These are phyloP conservation scores for Gamarada debralockiae DNA, from an alignment of 495 filamentous ascomycete species.

Conservation along the genomic window DNA sequence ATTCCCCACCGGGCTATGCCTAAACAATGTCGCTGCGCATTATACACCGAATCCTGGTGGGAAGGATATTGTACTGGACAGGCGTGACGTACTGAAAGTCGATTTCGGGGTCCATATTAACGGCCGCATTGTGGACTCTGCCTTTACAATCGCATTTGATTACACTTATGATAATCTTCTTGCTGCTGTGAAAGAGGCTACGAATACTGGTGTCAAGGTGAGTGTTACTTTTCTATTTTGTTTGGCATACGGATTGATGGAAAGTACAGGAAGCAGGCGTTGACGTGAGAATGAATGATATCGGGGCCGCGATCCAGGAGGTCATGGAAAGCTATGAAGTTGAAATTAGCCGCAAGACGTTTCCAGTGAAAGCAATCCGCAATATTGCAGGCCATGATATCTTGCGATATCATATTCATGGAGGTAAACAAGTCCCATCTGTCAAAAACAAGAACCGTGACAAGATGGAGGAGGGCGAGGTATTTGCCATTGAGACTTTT, in stretches of 20 bases:
- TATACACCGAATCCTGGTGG: conserved; percentile 85
- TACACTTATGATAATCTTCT: conserved; percentile 79
- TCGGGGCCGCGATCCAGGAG: conserved; percentile 76
- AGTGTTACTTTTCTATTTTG: background rate
- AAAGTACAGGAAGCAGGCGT: conserved; percentile 64
- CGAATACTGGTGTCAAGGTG: conserved; percentile 74
- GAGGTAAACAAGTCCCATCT: conserved; percentile 82
- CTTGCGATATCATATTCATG: conserved; percentile 80
- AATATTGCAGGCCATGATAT: conserved; percentile 90
- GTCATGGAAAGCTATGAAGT: conserved; percentile 88
- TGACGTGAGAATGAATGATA: conserved; percentile 72
- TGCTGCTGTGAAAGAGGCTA: conserved; percentile 78
- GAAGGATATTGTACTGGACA: conserved; percentile 72
- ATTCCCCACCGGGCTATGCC: conserved; percentile 83
- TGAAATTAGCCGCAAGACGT: conserved; percentile 67
- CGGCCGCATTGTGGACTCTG: conserved; percentile 86
- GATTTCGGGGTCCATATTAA: conserved; percentile 91
- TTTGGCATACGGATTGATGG: background rate
- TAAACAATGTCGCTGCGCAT: conserved; percentile 86
- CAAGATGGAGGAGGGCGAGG: conserved; percentile 93
- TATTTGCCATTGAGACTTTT: conserved; percentile 93
- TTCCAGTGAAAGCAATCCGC: conserved; percentile 79
- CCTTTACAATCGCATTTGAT: conserved; percentile 86
- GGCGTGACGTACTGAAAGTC: conserved; percentile 86
- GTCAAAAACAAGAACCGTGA: conserved; percentile 72